Conservation (phyloP, 2,329 filamentous ascomycete species). For the Colletotrichum liriopes region DNA sequence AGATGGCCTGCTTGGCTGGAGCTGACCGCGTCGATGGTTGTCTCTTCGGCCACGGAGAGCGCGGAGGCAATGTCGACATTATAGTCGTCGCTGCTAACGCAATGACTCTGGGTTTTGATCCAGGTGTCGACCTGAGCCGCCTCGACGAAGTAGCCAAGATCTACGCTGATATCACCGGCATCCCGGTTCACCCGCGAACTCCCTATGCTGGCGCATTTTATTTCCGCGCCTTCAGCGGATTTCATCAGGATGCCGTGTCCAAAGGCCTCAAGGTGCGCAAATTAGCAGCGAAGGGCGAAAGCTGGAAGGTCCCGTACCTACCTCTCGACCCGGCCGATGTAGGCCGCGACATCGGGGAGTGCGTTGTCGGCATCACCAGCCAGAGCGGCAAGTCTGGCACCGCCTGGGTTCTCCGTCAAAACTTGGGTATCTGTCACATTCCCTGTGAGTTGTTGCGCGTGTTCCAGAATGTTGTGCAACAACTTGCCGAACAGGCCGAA, state of each 20-base stretch:
- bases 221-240: conserved; percentile 90
- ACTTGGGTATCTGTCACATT: not conserved
- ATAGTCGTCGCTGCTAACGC: conserved; percentile 93
- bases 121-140: conserved; percentile 93
- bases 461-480: not conserved
- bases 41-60: conserved; percentile 93
- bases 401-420: conserved; percentile 85
- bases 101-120: conserved; percentile 91
- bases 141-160: conserved; percentile 87
- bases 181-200: conserved; percentile 88
- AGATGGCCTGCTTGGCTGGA: conserved; percentile 95
- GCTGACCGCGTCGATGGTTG: conserved; percentile 95
- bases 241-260: conserved; percentile 96
- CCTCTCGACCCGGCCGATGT: conserved; percentile 94
- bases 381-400: conserved; percentile 95
- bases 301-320: conserved; percentile 81
- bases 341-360: conserved; percentile 88
- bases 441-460: not conserved
- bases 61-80: conserved; percentile 94
- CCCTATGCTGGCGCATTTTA: conserved; percentile 93
- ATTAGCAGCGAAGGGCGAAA: conserved; percentile 58
- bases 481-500: not conserved
- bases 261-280: conserved; percentile 86
- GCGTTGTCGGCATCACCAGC: conserved; percentile 96
- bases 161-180: conserved; percentile 94